phyloP scores from a whole-genome alignment of 108 stramenopile species.

The Cyclostephanos invisitatus region DNA sequence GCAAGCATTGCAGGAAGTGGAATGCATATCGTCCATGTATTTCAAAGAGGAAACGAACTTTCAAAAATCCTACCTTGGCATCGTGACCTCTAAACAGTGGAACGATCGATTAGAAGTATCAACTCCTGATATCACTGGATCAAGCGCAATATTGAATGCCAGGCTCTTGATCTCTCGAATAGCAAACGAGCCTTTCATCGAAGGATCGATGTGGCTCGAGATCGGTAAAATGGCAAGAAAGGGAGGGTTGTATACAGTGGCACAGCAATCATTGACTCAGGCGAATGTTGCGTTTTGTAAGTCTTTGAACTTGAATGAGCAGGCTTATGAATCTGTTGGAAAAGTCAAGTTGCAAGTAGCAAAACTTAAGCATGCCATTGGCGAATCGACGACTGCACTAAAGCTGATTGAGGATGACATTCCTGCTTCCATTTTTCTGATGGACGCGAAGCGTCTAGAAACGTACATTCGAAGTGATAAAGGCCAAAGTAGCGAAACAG shows the following conservation, averaged over 20 bases:
- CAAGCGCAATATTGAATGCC: conserved; percentile 58
- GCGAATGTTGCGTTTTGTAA: conserved; percentile 50
- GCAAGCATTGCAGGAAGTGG: conserved; percentile 79
- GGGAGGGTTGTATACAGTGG: conserved; percentile 53
- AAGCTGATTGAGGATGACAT: conserved; percentile 65
- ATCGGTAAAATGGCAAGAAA: conserved; percentile 77
- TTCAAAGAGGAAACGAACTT: conserved; percentile 15
- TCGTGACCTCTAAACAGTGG: conserved; percentile 51
- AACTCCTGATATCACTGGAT: conserved; percentile 41
- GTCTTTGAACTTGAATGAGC: conserved; percentile 21
- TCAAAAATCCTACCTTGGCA: conserved; percentile 31
- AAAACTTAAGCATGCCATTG: conserved; percentile 72
- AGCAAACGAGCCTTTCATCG: conserved; percentile 52
- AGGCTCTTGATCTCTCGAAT: conserved; percentile 77
- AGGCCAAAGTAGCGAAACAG: conserved; percentile 33
- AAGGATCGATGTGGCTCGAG: conserved; percentile 71
- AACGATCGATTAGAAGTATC: conserved; percentile 50
- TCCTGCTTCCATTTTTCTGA: conserved; percentile 30
- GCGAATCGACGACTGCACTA: conserved; percentile 64
- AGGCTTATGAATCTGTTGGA: conserved; percentile 36
- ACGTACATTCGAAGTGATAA: conserved; percentile 24
- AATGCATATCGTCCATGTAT: conserved; percentile 46
- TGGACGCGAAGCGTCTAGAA: conserved; percentile 27
- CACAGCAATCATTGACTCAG: conserved; percentile 67
- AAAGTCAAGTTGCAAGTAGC: conserved; percentile 72